phyloP scores from a whole-genome alignment of 371 early-diverging fungal genomes.

The Mucor sp. region DNA sequence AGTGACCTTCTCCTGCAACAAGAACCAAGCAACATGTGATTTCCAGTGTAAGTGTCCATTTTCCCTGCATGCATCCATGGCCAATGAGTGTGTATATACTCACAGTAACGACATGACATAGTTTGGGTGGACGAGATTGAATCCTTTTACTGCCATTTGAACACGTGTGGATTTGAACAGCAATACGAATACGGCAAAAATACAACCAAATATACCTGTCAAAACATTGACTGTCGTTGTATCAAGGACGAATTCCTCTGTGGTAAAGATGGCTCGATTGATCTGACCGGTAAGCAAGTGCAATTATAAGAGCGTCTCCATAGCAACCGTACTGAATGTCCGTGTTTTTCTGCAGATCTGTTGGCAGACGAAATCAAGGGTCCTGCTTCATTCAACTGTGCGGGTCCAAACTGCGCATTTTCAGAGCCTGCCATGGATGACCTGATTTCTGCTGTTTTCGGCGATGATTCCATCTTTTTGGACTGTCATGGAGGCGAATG shows the following conservation, averaged over 20 bases:
- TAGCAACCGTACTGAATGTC: not conserved
- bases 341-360: constrained; percentile 50
- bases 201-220: constrained; percentile 61
- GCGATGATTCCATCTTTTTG: constrained; percentile 75
- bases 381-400: constrained; percentile 74
- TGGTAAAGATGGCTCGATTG: constrained; percentile 76
- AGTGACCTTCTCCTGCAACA: constrained; percentile 71
- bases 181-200: constrained; percentile 42
- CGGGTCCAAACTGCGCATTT: constrained; percentile 64
- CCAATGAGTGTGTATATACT: no score
- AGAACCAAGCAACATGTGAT: constrained; percentile 56
- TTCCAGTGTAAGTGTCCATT: constrained; percentile 59
- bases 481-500: constrained; percentile 81
- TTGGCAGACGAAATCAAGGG: constrained; percentile 74
- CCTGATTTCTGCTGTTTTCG: constrained; percentile 71
- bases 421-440: constrained; percentile 78
- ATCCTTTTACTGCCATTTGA: constrained; percentile 77
- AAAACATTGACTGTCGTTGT: constrained; percentile 76
- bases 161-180: constrained; percentile 58
- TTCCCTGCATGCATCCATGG: no score
- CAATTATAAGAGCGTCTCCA: not conserved
- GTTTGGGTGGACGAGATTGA: constrained; percentile 81
- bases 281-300: constrained; percentile 35
- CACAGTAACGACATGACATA: constrained; percentile 10
- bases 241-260: constrained; percentile 77